Evolutionary conservation across 2,329 filamentous ascomycete genomes (phyloP), one percentile per base, ranked within the genome.

Genomic region (Sporothrix pseudoabietina): DNA sequence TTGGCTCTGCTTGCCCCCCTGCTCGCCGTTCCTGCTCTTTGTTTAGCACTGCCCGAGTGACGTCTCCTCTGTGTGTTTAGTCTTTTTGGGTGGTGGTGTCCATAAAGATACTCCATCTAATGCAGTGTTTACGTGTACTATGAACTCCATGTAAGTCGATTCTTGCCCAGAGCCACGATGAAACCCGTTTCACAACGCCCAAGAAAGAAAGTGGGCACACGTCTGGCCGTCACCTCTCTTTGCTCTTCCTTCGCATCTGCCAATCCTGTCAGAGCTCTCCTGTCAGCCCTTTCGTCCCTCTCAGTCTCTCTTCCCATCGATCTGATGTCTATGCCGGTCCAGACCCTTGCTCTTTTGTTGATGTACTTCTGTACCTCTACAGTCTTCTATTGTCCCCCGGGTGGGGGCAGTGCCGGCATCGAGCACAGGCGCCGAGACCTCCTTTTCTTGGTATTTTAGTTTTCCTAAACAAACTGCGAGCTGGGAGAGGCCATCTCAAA

Each of bases 361-460:
- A 9, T 63, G 19, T 70, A 14, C 9, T 7, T 26, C 2, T 61
- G 7, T n/a, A 19, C 16, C 9, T 71, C 12, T 49, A 2, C 35
- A 35, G 35, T 35, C 35, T 2, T 71, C 19, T 5, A 32, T 30
- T 35, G 9, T 55, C 19, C 54, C 35, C 12, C 71, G 61, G 52
- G 71, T 72, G 71, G 71, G 71, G 71, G 61, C 22, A 22, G 65
- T 59, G 71, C 71, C 63, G 71, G 71, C 61, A 72, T 68, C 71
- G 49, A 49, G 35, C 16, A n/a, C 30, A 39, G 66, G 30, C 66
- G 44, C 44, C 47, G 47, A 39, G 61, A 30, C 39, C 26, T 26
- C 10, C 44, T 35, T 69, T 26, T 35, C 16, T 14, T 55, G 26
- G 1, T 26, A 26, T 26, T 26, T 1, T 26, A 26, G 12, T 44